phyloP scores from a whole-genome alignment of 2,329 filamentous ascomycete species.

The Phaeosphaeriaceae sp. region DNA sequence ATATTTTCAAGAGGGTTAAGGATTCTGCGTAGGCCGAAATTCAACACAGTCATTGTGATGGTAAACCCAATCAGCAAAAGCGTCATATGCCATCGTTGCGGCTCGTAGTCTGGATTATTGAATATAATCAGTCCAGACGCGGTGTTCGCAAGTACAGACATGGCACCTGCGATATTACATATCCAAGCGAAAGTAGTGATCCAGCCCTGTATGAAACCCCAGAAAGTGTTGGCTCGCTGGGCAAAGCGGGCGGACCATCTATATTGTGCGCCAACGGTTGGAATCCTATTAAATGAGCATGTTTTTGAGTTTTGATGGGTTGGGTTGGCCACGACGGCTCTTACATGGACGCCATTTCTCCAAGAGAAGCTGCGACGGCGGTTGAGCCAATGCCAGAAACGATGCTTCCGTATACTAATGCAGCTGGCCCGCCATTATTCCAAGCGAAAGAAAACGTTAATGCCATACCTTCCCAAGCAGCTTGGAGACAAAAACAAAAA shows the following conservation, averaged over 20 bases:
- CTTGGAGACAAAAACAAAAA: constrained; percentile 19
- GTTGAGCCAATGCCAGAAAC: constrained; percentile 24
- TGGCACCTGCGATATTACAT: constrained; percentile 25
- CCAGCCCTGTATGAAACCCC: constrained; percentile 41
- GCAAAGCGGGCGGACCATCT: constrained; percentile 27
- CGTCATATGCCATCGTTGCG: constrained; percentile 55
- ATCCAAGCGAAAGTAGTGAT: constrained; percentile 46
- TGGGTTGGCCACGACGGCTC: too few relatives aligned
- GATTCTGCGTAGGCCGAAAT: constrained; percentile 49
- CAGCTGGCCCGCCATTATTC: constrained; percentile 26
- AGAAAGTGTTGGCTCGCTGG: constrained; percentile 21
- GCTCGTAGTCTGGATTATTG: constrained; percentile 42
- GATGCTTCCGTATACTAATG: constrained; percentile 25
- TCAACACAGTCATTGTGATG: constrained; percentile 44
- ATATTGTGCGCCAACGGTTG: constrained; percentile 32
- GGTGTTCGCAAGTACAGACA: constrained; percentile 20
- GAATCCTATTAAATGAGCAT: background rate
- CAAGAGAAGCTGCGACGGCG: constrained; percentile 33
- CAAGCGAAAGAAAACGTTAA: constrained; percentile 18
- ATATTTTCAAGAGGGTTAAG: constrained; percentile 54
- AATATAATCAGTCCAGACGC: constrained; percentile 33
- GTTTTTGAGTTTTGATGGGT: too few relatives aligned
- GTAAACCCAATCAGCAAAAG: constrained; percentile 52
- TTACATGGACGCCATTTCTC: background rate
- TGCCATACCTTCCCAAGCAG: constrained; percentile 18